A percentile compares a stretch with the other conserved stretches of the same genome.
Conservation (phyloP, 371 early-diverging fungal genomes). For the Zychaea mexicana region DNA sequence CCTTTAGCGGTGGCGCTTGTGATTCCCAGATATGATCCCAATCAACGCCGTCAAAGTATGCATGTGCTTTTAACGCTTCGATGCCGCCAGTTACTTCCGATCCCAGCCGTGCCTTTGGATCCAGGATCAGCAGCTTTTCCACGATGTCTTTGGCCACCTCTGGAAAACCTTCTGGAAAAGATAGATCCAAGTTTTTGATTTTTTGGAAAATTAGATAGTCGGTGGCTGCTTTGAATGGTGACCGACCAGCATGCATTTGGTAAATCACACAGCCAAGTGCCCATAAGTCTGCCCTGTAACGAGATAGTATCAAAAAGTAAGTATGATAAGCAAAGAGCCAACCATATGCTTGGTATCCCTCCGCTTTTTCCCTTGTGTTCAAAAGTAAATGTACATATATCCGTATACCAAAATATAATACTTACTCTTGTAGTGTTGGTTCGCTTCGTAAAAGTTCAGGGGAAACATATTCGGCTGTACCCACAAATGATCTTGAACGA, state of each 20-base stretch:
- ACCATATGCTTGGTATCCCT: too few species aligned
- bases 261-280: constrained; percentile 97
- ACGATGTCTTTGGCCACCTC: constrained; percentile 72
- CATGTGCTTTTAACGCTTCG: constrained; percentile 79
- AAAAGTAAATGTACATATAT: too few species aligned
- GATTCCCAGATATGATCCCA: constrained; percentile 70
- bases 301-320: too few species aligned
- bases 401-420: not conserved
- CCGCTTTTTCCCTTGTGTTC: too few species aligned
- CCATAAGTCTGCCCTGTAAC: constrained; percentile 94
- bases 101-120: constrained; percentile 79
- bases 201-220: constrained; percentile 97
- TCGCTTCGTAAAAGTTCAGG: constrained; percentile 95
- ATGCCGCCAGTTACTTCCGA: constrained; percentile 63
- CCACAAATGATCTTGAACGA: constrained; percentile 89
- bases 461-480: constrained; percentile 96
- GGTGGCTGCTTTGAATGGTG: constrained; percentile 96
- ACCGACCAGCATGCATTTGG: constrained; percentile 91
- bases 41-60: constrained; percentile 87
- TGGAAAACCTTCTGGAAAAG: constrained; percentile 77
- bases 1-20: constrained; percentile 38
- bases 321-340: not conserved
- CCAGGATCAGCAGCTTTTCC: constrained; percentile 68
- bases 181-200: constrained; percentile 84
- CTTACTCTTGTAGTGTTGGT: constrained; percentile 67